Conservation (phyloP, 441 rosid genomes). For the Dalechampia spathulata region DNA sequence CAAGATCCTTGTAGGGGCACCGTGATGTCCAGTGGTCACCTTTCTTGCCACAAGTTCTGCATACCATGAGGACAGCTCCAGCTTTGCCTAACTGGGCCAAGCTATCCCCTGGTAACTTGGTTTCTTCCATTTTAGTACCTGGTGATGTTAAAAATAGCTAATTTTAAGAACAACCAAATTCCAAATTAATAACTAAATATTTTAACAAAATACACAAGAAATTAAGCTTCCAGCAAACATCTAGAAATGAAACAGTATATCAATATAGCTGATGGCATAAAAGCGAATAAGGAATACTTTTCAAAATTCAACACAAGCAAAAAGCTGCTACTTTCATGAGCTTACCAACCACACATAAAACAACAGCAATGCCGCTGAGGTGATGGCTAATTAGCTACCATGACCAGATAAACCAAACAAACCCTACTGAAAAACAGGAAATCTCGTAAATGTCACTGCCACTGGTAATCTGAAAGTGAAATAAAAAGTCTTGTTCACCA, state of each 20-base stretch:
- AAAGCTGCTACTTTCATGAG: conserved; percentile 16
- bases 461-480: background rate
- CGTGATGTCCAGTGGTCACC: conserved; percentile 66
- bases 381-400: conserved; percentile 28
- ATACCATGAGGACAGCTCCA: conserved; percentile 64
- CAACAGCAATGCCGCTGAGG: conserved; percentile 16
- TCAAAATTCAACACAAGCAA: conserved; percentile 11
- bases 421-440: no score
- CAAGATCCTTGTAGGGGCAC: conserved; percentile 60
- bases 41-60: conserved; percentile 50
- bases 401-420: background rate
- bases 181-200: background rate
- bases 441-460: no score
- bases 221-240: no score
- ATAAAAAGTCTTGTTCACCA: conserved; percentile 3
- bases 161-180: background rate
- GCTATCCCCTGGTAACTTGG: conserved; percentile 32
- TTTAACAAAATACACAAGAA: no score
- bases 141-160: conserved; percentile 1
- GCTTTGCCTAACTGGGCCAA: conserved; percentile 40
- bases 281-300: background rate
- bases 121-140: conserved; percentile 43
- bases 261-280: background rate
- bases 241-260: background rate
- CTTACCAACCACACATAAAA: conserved; percentile 28